Evolutionary conservation across 495 filamentous ascomycete species (phyloP).

Genomic region (Aspergillus panamensis): DNA sequence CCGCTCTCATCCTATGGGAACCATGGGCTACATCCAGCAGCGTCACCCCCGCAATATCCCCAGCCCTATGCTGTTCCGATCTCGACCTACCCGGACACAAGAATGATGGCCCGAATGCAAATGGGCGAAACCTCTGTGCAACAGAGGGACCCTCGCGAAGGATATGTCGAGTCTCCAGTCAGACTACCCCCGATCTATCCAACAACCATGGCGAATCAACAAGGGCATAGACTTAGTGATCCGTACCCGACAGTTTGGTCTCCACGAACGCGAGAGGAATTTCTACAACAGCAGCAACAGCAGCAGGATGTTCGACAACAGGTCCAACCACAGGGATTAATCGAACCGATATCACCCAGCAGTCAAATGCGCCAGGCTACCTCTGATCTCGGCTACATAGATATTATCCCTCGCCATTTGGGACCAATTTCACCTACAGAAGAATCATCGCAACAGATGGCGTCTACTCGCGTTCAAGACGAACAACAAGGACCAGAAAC

Average conservation of each 20-base stretch:
- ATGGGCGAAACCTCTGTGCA: conserved; percentile 27
- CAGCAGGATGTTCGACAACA: conserved; percentile 13
- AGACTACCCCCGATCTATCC: conserved; percentile 44
- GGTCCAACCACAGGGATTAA: conserved; percentile 21
- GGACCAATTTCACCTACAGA: conserved; percentile 25
- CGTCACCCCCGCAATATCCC: conserved; percentile 40
- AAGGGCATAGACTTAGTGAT: conserved; percentile 40
- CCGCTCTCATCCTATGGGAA: conserved; percentile 29
- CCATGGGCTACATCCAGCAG: conserved; percentile 30
- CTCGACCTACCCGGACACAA: conserved; percentile 30
- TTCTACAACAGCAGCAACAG: conserved; percentile 17
- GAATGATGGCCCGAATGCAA: conserved; percentile 26
- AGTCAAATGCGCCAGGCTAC: conserved; percentile 20
- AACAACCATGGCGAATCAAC: conserved; percentile 27
- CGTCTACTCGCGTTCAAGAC: conserved; percentile 15
- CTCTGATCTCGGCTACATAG: conserved; percentile 23
- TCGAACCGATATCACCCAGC: conserved; percentile 33
- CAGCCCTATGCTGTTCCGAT: conserved; percentile 26
- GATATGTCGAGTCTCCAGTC: conserved; percentile 37
- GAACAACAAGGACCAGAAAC: conserved; percentile 23
- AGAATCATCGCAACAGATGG: conserved; percentile 19
- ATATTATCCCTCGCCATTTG: conserved; percentile 28
- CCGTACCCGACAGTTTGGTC: conserved; percentile 36
- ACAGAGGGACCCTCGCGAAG: conserved; percentile 31
- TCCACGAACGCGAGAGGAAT: conserved; percentile 25